phyloP scores from a whole-genome alignment of 768 basidiomycete genomes.

The Boletus coccyginus region DNA sequence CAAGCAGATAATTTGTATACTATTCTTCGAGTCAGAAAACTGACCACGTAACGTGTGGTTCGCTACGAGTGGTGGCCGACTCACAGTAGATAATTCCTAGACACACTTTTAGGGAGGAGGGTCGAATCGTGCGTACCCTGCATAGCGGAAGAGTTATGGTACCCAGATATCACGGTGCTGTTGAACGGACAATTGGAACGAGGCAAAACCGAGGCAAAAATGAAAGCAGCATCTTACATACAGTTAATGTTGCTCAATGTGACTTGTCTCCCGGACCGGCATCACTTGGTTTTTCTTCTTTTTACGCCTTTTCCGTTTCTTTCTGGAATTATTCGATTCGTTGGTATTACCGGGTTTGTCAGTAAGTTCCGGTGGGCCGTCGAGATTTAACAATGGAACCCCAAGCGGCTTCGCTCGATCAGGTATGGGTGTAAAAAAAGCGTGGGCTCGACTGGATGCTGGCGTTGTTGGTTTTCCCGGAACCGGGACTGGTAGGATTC shows the following conservation, averaged over 20 bases:
- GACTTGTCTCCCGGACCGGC: slow-evolving; percentile 17
- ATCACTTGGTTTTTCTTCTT: slow-evolving; percentile 46
- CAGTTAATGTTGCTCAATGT: slow-evolving; percentile 1
- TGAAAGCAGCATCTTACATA: slow-evolving; percentile 13
- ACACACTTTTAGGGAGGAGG: neutral
- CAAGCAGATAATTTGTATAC: slow-evolving; percentile 6
- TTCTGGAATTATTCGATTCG: slow-evolving; percentile 39
- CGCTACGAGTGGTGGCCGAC: neutral
- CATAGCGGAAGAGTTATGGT: neutral
- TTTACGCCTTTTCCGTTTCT: slow-evolving; percentile 52
- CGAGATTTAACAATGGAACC: slow-evolving; percentile 54
- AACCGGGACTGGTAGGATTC: slow-evolving; percentile 14
- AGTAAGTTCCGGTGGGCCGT: slow-evolving; percentile 40
- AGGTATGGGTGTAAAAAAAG: slow-evolving; percentile 1
- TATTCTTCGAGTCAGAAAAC: neutral
- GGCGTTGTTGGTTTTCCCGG: slow-evolving; percentile 1
- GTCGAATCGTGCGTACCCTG: neutral
- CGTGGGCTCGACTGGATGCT: slow-evolving; percentile 4
- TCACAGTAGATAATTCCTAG: neutral
- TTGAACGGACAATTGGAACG: neutral
- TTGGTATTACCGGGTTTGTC: slow-evolving; percentile 13
- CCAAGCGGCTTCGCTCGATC: slow-evolving; percentile 17
- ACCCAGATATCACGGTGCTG: slow-evolving; percentile 5
- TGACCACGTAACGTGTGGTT: neutral
- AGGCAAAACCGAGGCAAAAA: neutral